Evolutionary conservation across 257 asterid species (phyloP), one percentile per base, ranked within the genome.

Genomic region (Linderniella brevidens): DNA sequence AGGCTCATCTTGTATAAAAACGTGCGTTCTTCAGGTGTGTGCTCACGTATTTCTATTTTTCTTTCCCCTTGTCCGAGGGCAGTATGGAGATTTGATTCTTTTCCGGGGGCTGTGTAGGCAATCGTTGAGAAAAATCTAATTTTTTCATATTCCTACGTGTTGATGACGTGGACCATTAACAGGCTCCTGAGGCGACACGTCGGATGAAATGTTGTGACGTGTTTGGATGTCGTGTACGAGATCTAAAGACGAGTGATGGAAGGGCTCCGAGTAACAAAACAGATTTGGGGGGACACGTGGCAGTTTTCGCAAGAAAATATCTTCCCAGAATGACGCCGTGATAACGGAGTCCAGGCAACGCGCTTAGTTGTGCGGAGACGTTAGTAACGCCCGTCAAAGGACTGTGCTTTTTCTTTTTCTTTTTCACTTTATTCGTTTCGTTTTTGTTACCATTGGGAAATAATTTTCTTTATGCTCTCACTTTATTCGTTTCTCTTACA

Each of bases 211-310:
- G 0, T 1, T 62, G 13, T 61, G 67, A 71, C 56, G 67, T 66
- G 73, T 52, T 0, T 0, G 0, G 54, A 6, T 64, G 71, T 58
- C 57, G 41, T 15, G 77, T 77, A 62, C 73, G 37, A 59, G 61
- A 82, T 79, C 87, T 67, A 76, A 74, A 68, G 62, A 58, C 51
- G 67, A 37, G 61, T 25, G 57, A 59, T 52, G 37, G 56, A 25
- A 60, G 41, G 61, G 59, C 19, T 49, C 53, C 65, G 50, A 55
- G 58, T 58, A 60, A 70, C 77, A 29, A 57, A 19, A 55, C 50
- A 54, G 80, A 72, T 72, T 46, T 69, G 55, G 40, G 35, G 49
- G 55, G 57, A 60, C 80, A 81, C 85, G 73, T 75, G 86, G 60
- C 72, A 19, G 52, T 13, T 56, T 43, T 19, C 3, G 15, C 11